Evolutionary conservation across 2,329 filamentous ascomycete genomes (phyloP).

Genomic region (Seiridium cupressi): DNA sequence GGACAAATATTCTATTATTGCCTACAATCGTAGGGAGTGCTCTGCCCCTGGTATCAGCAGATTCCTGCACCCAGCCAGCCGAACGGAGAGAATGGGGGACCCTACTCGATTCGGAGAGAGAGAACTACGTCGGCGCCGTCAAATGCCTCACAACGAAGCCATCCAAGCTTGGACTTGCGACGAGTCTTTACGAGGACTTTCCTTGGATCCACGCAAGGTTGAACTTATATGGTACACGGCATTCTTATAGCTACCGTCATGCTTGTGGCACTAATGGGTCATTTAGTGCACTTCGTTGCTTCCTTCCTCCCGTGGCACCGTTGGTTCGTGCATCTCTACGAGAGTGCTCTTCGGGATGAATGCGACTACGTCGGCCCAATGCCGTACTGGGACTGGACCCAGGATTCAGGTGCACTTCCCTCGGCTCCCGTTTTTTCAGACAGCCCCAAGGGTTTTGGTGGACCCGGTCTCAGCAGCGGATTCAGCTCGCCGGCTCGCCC

Average conservation of each 20-base stretch:
- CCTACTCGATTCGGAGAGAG: background rate
- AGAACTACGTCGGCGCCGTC: slow-evolving; percentile 25
- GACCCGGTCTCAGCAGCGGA: slow-evolving; percentile 20
- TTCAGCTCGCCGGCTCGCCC: slow-evolving; percentile 14
- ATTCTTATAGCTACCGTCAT: background rate
- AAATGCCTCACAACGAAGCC: slow-evolving; percentile 24
- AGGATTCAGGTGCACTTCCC: slow-evolving; percentile 23
- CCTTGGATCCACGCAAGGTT: slow-evolving; percentile 22
- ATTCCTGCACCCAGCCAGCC: background rate
- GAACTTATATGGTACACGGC: slow-evolving; percentile 9
- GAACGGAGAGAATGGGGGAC: background rate
- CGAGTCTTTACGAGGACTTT: slow-evolving; percentile 30
- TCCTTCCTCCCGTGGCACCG: slow-evolving; percentile 34
- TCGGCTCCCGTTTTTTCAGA: slow-evolving; percentile 19
- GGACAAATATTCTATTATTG: too few species aligned
- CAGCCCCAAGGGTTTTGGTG: slow-evolving; percentile 25
- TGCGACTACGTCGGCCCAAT: slow-evolving; percentile 21
- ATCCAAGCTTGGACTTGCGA: slow-evolving; percentile 20
- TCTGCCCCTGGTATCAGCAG: too few species aligned
- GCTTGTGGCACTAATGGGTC: too few species aligned
- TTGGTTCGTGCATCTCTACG: slow-evolving; percentile 30
- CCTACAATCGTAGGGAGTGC: too few species aligned
- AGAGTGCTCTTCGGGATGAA: slow-evolving; percentile 20
- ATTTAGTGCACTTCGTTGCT: slow-evolving; percentile 25
- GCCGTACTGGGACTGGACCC: slow-evolving; percentile 34